Evolutionary conservation across 1,139 yeast species (phyloP), one percentile per base, ranked within the genome.

Genomic region (Scheffersomyces titani): DNA sequence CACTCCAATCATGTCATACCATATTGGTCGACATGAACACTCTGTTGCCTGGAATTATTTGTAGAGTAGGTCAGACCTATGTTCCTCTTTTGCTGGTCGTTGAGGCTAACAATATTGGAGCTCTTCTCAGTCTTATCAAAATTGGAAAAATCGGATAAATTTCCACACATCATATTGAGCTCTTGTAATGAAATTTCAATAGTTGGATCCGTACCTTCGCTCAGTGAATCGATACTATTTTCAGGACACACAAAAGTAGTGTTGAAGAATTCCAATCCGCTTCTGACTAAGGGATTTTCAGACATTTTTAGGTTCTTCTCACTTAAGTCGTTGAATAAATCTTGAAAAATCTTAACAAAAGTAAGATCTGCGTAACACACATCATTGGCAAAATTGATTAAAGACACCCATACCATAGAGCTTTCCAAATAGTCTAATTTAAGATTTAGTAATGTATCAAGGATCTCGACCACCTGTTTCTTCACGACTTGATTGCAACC

Each of bases 11-110:
- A 46, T 9, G 24, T 18, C 48, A 20, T 70, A 6, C 69, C 69
- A 59, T 58, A 73, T 51, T 67, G 69, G 58, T 73, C 77, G 21
- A 72, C 71, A 59, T 72, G 77, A 50, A 71, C 64, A 52, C 77
- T 74, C 57, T 71, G 75, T 53, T 70, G 71, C 51, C 74, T 60
- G 11, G 67, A 65, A n/a, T 68, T 61, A 51, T 65, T 67, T 13
- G 55, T 51, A 13, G 49, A 30, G 4, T 30, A 30, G 40, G 16
- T 30, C 40, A 11, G 40, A 11, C 40, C 40, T 3, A 16, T 30
- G 13, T 13, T 11, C 16, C 40, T 30, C 40, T 30, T 30, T 30
- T 30, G 40, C 4, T 24, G 30, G 11, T 30, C 40, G 16, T 30
- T 30, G 40, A 30, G 40, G 16, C 40, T 16, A 30, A 30, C 40